Evolutionary conservation across 345 rosid species (phyloP).

Genomic region (Eucalyptus cloeziana): DNA sequence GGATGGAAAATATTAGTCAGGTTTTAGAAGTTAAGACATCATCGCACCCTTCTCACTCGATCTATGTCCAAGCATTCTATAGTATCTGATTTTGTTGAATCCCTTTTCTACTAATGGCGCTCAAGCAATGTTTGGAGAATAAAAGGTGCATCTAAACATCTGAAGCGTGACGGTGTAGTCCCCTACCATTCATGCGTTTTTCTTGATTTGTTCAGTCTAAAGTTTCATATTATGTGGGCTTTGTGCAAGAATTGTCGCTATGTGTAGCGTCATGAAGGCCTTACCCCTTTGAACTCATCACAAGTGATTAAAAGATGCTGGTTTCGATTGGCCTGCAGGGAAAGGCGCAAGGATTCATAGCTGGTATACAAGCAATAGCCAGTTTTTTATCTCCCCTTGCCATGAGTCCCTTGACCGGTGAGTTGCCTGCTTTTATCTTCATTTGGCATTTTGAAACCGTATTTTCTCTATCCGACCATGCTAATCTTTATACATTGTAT

Average conservation of each 20-base stretch:
- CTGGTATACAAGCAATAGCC: constrained; percentile 33
- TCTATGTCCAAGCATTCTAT: not conserved
- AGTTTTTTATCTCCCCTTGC: constrained; percentile 35
- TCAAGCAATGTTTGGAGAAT: not conserved
- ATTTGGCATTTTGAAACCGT: not conserved
- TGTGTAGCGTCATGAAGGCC: not conserved
- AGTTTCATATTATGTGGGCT: not conserved
- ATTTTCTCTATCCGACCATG: not conserved
- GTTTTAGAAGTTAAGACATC: not conserved
- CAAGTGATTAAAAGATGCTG: not conserved
- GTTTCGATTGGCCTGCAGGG: constrained; percentile 10
- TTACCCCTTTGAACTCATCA: not conserved
- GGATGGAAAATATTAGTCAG: not conserved
- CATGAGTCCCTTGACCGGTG: constrained; percentile 48
- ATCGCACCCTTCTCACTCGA: not conserved
- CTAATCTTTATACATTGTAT: not conserved
- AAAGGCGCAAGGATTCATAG: constrained; percentile 38
- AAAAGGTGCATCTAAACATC: not conserved
- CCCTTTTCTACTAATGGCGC: not conserved
- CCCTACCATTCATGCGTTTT: not conserved
- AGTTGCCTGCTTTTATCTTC: not conserved
- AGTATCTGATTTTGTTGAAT: not conserved
- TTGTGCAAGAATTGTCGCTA: not conserved
- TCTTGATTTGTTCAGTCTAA: not conserved
- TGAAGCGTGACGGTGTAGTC: not conserved